Percentiles rank a stretch among this genome's conserved stretches.
Conservation (phyloP, 2,329 filamentous ascomycete genomes). For the Pestalotiopsis sp. region DNA sequence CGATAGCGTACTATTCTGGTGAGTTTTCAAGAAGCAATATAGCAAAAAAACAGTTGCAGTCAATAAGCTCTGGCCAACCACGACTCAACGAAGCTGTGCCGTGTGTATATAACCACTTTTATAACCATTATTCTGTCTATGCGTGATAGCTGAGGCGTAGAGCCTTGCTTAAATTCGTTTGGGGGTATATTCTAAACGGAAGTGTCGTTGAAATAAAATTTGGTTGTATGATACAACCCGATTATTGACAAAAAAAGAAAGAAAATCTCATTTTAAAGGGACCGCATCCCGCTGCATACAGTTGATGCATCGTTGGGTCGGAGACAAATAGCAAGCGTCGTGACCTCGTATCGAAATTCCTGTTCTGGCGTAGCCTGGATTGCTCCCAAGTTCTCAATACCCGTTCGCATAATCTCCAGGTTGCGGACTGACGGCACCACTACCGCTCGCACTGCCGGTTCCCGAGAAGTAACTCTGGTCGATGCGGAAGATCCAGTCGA, state of each 20-base stretch:
- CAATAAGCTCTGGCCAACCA: not conserved
- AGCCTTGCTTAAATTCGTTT: not conserved
- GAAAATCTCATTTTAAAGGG: not conserved
- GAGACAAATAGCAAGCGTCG: not conserved
- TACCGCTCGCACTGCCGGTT: conserved; percentile 43
- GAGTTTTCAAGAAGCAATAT: not conserved
- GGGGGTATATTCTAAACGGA: conserved; percentile 16
- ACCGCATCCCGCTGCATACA: not conserved
- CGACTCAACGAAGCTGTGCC: not conserved
- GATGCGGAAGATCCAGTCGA: conserved; percentile 95
- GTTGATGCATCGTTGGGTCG: not conserved
- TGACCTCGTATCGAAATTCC: conserved; percentile 1
- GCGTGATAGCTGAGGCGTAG: not conserved
- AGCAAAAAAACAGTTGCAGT: not conserved
- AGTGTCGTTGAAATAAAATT: not conserved
- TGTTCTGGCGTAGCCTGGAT: not conserved
- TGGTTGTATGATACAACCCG: conserved; percentile 5
- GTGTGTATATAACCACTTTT: not conserved
- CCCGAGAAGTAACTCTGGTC: conserved; percentile 74
- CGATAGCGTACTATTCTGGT: not conserved
- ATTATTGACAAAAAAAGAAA: conserved; percentile 12
- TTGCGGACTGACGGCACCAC: conserved; percentile 41
- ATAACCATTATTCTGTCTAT: not conserved
- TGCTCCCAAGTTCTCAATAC: conserved; percentile 9
- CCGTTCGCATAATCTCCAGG: conserved; percentile 26